Evolutionary conservation across 1,284 basidiomycete species (phyloP).

Genomic region (Papiliotrema nemorosa): DNA sequence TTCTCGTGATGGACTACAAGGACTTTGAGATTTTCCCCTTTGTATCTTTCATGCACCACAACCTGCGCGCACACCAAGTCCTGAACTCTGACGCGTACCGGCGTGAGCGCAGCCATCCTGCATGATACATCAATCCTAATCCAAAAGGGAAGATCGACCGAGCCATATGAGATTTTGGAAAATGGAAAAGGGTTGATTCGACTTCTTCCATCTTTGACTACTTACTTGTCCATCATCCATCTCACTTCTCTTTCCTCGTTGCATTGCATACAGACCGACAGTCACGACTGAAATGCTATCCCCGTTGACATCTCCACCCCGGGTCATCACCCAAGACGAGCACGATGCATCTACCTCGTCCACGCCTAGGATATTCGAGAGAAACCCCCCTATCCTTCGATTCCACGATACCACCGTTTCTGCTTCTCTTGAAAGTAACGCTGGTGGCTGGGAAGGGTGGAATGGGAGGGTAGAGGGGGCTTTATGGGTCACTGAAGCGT

Average conservation of each 20-base stretch:
- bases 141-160: too few species aligned
- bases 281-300: conserved; percentile 31
- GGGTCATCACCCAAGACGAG: conserved; percentile 62
- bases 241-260: neutral
- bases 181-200: too few species aligned
- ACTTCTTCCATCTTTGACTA: neutral
- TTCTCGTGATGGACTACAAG: too few species aligned
- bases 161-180: too few species aligned
- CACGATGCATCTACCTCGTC: conserved; percentile 63
- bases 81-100: too few species aligned
- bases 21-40: too few species aligned
- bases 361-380: conserved; percentile 73
- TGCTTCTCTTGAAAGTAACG: conserved; percentile 62
- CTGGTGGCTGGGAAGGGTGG: conserved; percentile 52
- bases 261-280: too few species aligned
- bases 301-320: conserved; percentile 22
- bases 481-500: conserved; percentile 80
- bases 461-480: conserved; percentile 57
- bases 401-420: conserved; percentile 62
- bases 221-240: neutral
- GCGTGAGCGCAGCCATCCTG: too few species aligned
- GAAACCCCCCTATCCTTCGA: conserved; percentile 73
- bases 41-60: too few species aligned
- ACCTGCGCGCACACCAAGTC: too few species aligned
- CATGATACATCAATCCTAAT: too few species aligned